phyloP scores from a whole-genome alignment of 1,139 yeast species.

The Suhomyces coccinellae region DNA sequence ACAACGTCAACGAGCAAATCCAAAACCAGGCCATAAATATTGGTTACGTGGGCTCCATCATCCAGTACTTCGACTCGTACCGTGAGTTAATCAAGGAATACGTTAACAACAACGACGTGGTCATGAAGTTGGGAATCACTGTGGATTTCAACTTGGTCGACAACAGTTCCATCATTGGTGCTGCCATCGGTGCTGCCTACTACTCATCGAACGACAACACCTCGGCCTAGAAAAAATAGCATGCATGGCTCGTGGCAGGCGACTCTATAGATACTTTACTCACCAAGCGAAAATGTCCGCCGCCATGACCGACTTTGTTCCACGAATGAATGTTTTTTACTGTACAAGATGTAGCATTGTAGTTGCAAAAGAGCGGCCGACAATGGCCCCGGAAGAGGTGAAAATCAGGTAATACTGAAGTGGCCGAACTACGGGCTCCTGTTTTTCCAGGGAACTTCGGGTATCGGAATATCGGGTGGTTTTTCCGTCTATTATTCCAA shows the following conservation, averaged over 20 bases:
- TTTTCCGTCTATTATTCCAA: too few species aligned
- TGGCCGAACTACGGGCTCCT: too few species aligned
- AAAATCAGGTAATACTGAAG: too few species aligned
- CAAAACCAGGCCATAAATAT: constrained; percentile 27
- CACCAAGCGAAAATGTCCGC: neutral
- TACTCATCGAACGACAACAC: constrained; percentile 7
- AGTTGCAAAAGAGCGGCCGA: too few species aligned
- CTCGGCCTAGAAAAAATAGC: constrained; percentile 3
- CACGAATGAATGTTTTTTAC: neutral
- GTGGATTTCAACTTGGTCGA: constrained; percentile 43
- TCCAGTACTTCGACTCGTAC: constrained; percentile 38
- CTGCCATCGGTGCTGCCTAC: constrained; percentile 52
- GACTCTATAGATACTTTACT: neutral
- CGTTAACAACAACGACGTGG: constrained; percentile 32
- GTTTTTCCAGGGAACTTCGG: too few species aligned
- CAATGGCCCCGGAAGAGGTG: too few species aligned
- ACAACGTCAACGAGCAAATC: constrained; percentile 24
- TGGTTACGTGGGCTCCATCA: constrained; percentile 49
- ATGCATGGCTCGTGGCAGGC: constrained; percentile 9
- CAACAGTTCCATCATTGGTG: constrained; percentile 48
- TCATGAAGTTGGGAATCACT: constrained; percentile 27
- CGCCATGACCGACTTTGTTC: neutral
- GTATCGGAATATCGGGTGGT: too few species aligned
- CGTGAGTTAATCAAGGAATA: constrained; percentile 30
- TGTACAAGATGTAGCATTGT: neutral